Evolutionary conservation across 139 green algal species (phyloP), one percentile per base, ranked within the genome.

Genomic region (Edaphochlamys debaryana): DNA sequence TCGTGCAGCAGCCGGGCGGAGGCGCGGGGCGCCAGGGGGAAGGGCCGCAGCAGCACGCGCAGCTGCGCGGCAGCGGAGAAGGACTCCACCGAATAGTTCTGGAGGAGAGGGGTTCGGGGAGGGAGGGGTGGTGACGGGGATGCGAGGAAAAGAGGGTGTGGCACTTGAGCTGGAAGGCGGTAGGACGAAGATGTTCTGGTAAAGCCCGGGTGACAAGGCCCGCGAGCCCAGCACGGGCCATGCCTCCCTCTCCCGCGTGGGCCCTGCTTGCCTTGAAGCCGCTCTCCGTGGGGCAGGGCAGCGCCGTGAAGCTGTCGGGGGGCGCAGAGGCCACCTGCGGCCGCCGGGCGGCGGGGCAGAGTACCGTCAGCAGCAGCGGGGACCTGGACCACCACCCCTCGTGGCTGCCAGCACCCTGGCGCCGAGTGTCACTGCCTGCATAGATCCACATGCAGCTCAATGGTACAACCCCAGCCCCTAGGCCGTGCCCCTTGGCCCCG

Each of bases 21-120:
- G 60, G n/a, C 7, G 75, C 41, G 60, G 5, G 75, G 75, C n/a
- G 60, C 75, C 1, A 82, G 34, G 22, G 75, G 75, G 62, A 60
- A 82, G 19, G 75, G 60, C 41, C 75, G 75, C 41, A 17, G 40
- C 60, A 63, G 37, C 48, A 82, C 56, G 3, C 60, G 54, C 48
- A 82, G 75, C n/a, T 72, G 60, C 62, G 72, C n/a, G 23, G 20
- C n/a, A 0, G 75, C 75, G 30, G 60, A 50, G 41, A 82, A 82
- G 30, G 60, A 72, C 75, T 82, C 75, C 5, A 72, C 60, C 7
- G 40, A 64, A n/a, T 42, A 82, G 41, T 71, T 82, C 75, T 82
- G 75, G 5, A n/a, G 54, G 54, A 5, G 23, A 29, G 5, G 64
- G 34, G 64, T 13, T 69, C 38, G 60, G 30, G 30, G 60, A 37